Evolutionary conservation across 129 eudicot genomes (phyloP), one percentile per base, ranked within the genome.

Genomic region (Tagetes patula): DNA sequence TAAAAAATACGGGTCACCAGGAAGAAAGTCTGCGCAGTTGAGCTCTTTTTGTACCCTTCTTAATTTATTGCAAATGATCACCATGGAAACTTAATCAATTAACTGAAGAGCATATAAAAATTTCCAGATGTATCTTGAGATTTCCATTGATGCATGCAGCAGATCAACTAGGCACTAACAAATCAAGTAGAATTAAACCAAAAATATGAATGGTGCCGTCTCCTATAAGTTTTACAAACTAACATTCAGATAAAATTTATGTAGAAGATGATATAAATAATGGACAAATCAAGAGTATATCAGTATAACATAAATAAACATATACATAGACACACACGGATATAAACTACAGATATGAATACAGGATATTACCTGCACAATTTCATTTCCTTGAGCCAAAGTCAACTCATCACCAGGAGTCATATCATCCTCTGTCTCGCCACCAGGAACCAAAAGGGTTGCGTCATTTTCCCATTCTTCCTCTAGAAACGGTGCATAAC

Each of bases 401-500:
- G 80, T 76, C 47, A 61, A 61, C 67, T 88, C 96, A 83, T 87
- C 91, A 66, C 78, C 92, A 80, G 64, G 77, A 33, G 81, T 82
- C 67, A 55, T 67, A 47, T 92, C 96, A 61, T 92, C 96, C 67
- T 88, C 97, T 1, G 82, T 65, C 71, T 88, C 98, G 73, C 63
- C 92, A 47, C 98, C 91, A 30, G 96, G 95, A 66, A 89, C 83
- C 50, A 86, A 32, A 6, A 87, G 84, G 33, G 84, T 69, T 46
- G 82, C 58, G 68, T 87, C 96, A 10, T 87, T 91, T 34, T 85
- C 96, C 98, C 98, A 92, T 71, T 92, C 98, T 80, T 92, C 98
- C 69, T 89, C 98, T 36, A 92, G 70, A 82, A 92, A 92, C 14
- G 98, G 98, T 31, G 96, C 98, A 82, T 92, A 92, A 50, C 96